Conservation (phyloP, 2,329 filamentous ascomycete genomes). For the Metarhizium guizhouense region DNA sequence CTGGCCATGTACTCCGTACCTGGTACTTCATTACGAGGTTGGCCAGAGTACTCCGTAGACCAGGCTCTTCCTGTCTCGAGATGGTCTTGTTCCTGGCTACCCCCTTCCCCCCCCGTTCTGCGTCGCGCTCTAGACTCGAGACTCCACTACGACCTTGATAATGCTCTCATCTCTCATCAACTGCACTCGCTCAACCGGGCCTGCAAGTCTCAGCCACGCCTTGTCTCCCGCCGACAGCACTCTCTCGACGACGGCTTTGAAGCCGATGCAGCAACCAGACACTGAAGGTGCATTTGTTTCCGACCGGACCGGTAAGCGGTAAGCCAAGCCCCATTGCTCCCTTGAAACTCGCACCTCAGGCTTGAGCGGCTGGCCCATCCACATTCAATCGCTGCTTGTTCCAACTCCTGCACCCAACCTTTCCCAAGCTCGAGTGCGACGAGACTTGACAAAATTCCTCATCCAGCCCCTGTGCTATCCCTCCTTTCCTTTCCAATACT, state of each 20-base stretch:
- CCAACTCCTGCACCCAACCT: not conserved
- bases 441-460: not conserved
- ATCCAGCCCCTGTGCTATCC: not conserved
- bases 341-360: not conserved
- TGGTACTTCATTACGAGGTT: too few relatives aligned
- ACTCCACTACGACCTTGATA: not conserved
- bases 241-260: not conserved
- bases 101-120: too few relatives aligned
- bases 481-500: constrained; percentile 8
- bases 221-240: not conserved
- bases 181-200: not conserved
- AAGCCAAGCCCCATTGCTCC: not conserved
- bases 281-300: not conserved
- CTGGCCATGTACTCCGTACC: too few relatives aligned
- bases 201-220: not conserved
- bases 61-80: too few relatives aligned
- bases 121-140: too few relatives aligned
- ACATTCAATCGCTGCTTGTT: not conserved
- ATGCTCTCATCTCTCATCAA: not conserved
- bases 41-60: too few relatives aligned
- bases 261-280: not conserved
- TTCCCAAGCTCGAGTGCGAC: not conserved
- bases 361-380: not conserved
- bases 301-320: not conserved
- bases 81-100: too few relatives aligned